phyloP scores from a whole-genome alignment of 2,329 filamentous ascomycete genomes.

The Diaporthe sp. region DNA sequence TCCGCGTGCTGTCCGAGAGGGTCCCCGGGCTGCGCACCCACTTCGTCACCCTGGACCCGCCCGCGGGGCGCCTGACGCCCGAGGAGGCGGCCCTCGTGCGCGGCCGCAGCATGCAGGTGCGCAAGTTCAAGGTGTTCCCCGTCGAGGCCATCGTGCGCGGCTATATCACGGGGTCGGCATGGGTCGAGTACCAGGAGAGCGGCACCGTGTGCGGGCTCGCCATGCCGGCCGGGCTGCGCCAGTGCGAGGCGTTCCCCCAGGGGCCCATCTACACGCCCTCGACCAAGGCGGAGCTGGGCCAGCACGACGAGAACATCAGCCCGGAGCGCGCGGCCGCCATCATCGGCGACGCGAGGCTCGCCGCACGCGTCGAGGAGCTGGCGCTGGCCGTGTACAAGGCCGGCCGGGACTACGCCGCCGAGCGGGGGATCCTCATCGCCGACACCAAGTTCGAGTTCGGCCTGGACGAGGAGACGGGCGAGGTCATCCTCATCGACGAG shows the following conservation, averaged over 20 bases:
- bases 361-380: constrained; percentile 74
- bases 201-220: constrained; percentile 86
- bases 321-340: constrained; percentile 74
- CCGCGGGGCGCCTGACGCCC: constrained; percentile 49
- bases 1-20: constrained; percentile 59
- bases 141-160: constrained; percentile 90
- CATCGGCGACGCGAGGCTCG: constrained; percentile 72
- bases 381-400: constrained; percentile 73
- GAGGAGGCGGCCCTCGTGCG: constrained; percentile 67
- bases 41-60: constrained; percentile 62
- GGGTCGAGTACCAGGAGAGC: constrained; percentile 78
- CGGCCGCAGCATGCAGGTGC: constrained; percentile 82
- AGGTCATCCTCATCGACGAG: constrained; percentile 85
- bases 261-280: constrained; percentile 81
- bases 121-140: constrained; percentile 80
- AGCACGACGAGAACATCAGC: constrained; percentile 88
- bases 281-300: constrained; percentile 85
- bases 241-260: constrained; percentile 77
- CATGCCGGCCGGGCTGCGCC: constrained; percentile 76
- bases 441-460: constrained; percentile 75
- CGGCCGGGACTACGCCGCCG: constrained; percentile 73
- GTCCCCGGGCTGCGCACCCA: constrained; percentile 66
- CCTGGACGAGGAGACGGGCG: constrained; percentile 72
- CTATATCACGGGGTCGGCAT: constrained; percentile 89
- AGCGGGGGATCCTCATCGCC: constrained; percentile 81